phyloP scores from a whole-genome alignment of 108 stramenopile species.

The Cyclotella baltica region DNA sequence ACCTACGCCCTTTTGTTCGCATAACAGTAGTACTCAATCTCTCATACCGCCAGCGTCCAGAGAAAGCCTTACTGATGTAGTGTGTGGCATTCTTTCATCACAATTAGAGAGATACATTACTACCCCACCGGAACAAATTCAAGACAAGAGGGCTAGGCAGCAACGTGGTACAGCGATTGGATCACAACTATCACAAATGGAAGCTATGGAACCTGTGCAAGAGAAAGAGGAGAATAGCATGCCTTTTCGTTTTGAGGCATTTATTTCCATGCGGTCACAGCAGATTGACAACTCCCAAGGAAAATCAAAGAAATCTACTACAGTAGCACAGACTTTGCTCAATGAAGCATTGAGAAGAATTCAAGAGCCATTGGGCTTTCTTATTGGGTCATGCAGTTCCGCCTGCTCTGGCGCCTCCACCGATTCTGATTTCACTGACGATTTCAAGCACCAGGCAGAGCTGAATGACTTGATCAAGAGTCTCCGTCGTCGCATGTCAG shows the following conservation, averaged over 20 bases:
- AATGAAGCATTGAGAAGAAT: constrained; percentile 44
- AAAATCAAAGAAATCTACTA: constrained; percentile 26
- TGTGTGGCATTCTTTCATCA: constrained; percentile 29
- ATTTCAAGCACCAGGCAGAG: constrained; percentile 12
- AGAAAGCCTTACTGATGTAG: constrained; percentile 10
- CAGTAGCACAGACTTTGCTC: constrained; percentile 39
- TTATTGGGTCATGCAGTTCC: constrained; percentile 37
- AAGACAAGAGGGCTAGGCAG: constrained; percentile 32
- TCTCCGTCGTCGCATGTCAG: constrained; percentile 34
- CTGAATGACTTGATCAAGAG: constrained; percentile 25
- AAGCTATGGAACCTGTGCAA: constrained; percentile 20
- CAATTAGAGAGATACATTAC: constrained; percentile 46
- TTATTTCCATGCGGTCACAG: constrained; percentile 27
- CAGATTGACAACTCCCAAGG: constrained; percentile 8
- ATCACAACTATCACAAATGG: constrained; percentile 40
- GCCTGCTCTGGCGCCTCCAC: constrained; percentile 17
- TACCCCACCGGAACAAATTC: constrained; percentile 35
- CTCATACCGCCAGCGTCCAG: constrained; percentile 24
- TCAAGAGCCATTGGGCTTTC: constrained; percentile 42
- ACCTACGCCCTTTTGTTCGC: neutral
- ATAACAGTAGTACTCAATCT: constrained; percentile 5
- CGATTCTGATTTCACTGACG: constrained; percentile 5
- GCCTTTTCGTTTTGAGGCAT: constrained; percentile 44
- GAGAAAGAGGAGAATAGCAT: constrained; percentile 26
- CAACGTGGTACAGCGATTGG: constrained; percentile 31